phyloP scores from a whole-genome alignment of 345 rosid genomes.

The Camelina hispida region DNA sequence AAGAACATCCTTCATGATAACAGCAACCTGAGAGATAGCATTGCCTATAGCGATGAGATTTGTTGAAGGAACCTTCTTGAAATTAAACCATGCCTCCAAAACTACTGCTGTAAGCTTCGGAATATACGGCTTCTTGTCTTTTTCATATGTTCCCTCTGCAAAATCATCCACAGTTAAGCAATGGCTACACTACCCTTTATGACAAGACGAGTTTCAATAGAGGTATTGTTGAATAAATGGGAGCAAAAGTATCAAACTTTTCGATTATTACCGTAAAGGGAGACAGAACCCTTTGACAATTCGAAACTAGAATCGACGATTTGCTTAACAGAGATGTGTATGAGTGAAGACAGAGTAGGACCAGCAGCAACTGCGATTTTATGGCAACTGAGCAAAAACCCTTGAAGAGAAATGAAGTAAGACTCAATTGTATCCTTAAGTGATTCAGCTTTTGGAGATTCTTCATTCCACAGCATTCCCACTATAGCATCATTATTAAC shows the following conservation, averaged over 20 bases:
- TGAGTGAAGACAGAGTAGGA: neutral
- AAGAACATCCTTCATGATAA: neutral
- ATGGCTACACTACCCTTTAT: neutral
- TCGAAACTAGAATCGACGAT: neutral
- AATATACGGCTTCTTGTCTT: neutral
- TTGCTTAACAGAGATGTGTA: neutral
- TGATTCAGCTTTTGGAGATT: neutral
- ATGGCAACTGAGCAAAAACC: neutral
- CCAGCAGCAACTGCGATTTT: neutral
- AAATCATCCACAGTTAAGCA: neutral
- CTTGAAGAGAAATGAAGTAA: neutral
- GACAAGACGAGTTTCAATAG: neutral
- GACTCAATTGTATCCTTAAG: neutral
- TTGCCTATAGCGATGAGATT: neutral
- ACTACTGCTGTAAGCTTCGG: neutral
- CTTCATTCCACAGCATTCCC: neutral
- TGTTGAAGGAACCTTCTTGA: neutral
- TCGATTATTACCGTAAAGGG: neutral
- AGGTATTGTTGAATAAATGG: neutral
- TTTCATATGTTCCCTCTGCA: neutral
- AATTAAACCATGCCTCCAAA: neutral
- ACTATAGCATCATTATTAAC: neutral
- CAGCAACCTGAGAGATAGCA: neutral
- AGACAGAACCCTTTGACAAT: neutral
- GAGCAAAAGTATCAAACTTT: neutral